These are phyloP conservation scores for Xylariaceae sp. DNA, from an alignment of 2,329 filamentous ascomycete species.

Conservation along the genomic window DNA sequence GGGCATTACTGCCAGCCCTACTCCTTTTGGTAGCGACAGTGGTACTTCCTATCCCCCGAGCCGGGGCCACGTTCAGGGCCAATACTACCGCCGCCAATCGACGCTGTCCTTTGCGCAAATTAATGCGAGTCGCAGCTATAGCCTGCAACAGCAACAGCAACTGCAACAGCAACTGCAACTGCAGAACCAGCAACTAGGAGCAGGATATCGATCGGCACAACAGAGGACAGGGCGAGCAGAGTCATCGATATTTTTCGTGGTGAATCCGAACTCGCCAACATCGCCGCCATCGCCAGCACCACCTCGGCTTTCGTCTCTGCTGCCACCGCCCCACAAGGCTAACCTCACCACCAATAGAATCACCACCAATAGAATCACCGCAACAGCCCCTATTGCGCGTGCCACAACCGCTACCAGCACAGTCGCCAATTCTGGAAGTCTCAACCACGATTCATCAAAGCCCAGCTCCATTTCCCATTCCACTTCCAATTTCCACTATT, in stretches of 20 bases:
- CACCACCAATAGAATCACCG: background rate
- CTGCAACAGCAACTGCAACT: conserved; percentile 1
- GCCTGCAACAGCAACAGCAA: conserved; percentile 2
- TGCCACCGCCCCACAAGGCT: conserved; percentile 17
- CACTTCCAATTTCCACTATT: conserved; percentile 4
- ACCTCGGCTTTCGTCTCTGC: conserved; percentile 18
- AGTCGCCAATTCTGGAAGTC: background rate
- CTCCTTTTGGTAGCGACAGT: background rate
- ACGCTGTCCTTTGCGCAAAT: background rate
- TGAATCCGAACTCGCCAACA: background rate
- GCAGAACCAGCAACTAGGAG: background rate
- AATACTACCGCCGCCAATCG: conserved; percentile 5
- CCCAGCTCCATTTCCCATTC: conserved; percentile 2
- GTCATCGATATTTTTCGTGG: conserved; percentile 7
- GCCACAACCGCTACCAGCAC: background rate
- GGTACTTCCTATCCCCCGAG: conserved; percentile 1
- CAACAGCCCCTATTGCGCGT: conserved; percentile 12
- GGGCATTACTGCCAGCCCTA: background rate
- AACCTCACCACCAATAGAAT: conserved; percentile 7
- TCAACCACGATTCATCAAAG: background rate
- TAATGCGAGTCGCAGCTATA: background rate
- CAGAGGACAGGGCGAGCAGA: conserved; percentile 3
- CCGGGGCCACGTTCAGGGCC: background rate
- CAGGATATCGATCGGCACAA: background rate
- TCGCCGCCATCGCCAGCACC: conserved; percentile 7